Base-by-base conservation (phyloP, 2,329 filamentous ascomycete genomes). In the Intubia oerlemansii region DNA sequence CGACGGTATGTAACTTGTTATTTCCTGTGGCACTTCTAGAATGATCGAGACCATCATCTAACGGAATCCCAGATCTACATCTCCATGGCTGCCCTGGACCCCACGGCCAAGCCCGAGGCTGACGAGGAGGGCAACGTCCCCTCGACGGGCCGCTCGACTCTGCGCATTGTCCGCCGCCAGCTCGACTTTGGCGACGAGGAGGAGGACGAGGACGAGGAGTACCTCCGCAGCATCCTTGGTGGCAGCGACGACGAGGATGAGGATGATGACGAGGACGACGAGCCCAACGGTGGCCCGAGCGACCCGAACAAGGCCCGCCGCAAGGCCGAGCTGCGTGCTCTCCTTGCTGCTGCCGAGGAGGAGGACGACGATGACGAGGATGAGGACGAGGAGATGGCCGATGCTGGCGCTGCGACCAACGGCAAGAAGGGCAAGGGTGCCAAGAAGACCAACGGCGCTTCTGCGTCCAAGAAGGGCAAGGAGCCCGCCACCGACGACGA, bases 31-130 rank as follows among this genome's bases (percentile, higher is more conserved):
- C 18, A 10, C 18, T 6, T 19, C 22, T 4, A 7, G 22, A 5
- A 9, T 15, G 11, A 17, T 10, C 12, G 7, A 23, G 8, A n/a
- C 16, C 9, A 6, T 18, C 6, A 14, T 26, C 16, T 17, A 17
- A 27, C 12, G 7, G 12, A 27, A 10, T 10, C 10, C 7, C 44
- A 92, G 84, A 90, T 93, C 58, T 81, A 81, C 50, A 81, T 98
- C 47, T 95, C 84, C 45, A 98, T 98, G 88, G 88, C 90, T 44
- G 88, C 88, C 39, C 75, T 98, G 50, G 85, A 98, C 50, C 88
- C 88, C 33, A 81, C 69, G 44, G 78, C 78, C 43, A 62, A 69
- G 42, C 64, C 72, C 20, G 65, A 80, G 50, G 60, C 61, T 34
- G 70, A 73, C 40, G 60, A 62, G 33, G 62, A 65, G 29, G 63